Conservation (phyloP, 345 rosid genomes). For the Euphorbia lathyris region DNA sequence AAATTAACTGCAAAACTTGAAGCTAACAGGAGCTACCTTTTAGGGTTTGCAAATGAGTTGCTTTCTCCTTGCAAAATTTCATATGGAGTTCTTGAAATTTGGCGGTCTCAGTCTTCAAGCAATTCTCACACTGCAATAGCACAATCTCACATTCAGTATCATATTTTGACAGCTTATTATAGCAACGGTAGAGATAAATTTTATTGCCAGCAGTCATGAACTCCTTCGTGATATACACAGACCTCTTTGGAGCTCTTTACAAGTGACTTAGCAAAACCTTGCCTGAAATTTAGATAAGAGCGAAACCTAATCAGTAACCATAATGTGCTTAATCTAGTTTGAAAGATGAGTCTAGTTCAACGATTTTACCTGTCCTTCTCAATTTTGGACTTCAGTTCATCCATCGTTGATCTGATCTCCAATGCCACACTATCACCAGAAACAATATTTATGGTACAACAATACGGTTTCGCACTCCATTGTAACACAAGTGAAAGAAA, state of each 20-base stretch:
- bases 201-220: conserved; percentile 7
- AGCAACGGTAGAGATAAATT: neutral
- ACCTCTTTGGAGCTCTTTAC: conserved; percentile 87
- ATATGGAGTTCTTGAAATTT: conserved; percentile 62
- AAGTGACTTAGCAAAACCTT: conserved; percentile 57
- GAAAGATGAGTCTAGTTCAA: neutral
- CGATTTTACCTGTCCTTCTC: conserved; percentile 72
- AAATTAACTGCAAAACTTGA: neutral
- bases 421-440: conserved; percentile 55
- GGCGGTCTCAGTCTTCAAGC: conserved; percentile 59
- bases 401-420: conserved; percentile 61
- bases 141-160: conserved; percentile 3
- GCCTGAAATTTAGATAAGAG: conserved; percentile 37
- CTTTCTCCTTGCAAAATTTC: conserved; percentile 66
- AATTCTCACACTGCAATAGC: conserved; percentile 53
- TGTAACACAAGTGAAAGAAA: neutral
- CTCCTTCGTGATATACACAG: conserved; percentile 12
- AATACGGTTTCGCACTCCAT: neutral
- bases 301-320: too few species aligned
- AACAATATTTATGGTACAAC: neutral
- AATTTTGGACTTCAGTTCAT: conserved; percentile 63
- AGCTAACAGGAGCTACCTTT: conserved; percentile 39
- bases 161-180: neutral
- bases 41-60: conserved; percentile 47
- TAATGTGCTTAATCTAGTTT: neutral